Conservation (phyloP, 2,329 filamentous ascomycete genomes). For the Penicillium capsulatum region DNA sequence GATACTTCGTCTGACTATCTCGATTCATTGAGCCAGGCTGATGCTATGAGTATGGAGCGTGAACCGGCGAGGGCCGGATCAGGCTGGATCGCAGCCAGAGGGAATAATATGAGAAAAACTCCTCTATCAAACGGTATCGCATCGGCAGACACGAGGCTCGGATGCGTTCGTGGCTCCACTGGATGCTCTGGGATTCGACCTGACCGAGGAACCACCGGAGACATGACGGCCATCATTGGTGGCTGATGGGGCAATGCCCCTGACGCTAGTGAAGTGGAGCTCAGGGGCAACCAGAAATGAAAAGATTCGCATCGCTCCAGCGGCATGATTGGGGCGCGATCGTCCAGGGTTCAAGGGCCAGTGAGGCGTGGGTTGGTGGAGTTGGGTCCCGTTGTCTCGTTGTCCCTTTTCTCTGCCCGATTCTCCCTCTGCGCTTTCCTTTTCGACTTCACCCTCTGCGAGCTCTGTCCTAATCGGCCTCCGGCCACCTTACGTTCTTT, state of each 20-base stretch:
- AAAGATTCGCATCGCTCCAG: no score
- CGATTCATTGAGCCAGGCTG: no score
- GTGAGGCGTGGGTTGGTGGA: background rate
- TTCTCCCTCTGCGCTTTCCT: constrained; percentile 8
- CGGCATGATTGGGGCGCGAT: constrained; percentile 1
- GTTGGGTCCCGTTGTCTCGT: background rate
- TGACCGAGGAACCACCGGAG: constrained; percentile 22
- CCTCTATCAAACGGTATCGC: no score
- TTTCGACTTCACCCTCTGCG: constrained; percentile 23
- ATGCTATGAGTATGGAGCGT: no score
- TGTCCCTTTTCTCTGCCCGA: constrained; percentile 13
- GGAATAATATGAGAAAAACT: no score
- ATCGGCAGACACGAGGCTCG: background rate
- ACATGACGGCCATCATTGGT: constrained; percentile 10
- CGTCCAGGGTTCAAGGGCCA: constrained; percentile 7
- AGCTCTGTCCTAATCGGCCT: constrained; percentile 23
- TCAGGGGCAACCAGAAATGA: constrained; percentile 7
- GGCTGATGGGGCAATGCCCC: constrained; percentile 7
- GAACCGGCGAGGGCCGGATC: no score
- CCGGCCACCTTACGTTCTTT: constrained; percentile 26
- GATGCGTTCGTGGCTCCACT: constrained; percentile 9
- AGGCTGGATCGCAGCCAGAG: no score
- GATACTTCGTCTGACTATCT: no score
- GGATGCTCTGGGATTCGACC: constrained; percentile 2
- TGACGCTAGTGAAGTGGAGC: constrained; percentile 16